A percentile compares a stretch with the other conserved stretches of the same genome.
These are phyloP conservation scores for Apiospora kogelbergensis DNA, from an alignment of 2,329 filamentous ascomycete species.

Conservation along the genomic window DNA sequence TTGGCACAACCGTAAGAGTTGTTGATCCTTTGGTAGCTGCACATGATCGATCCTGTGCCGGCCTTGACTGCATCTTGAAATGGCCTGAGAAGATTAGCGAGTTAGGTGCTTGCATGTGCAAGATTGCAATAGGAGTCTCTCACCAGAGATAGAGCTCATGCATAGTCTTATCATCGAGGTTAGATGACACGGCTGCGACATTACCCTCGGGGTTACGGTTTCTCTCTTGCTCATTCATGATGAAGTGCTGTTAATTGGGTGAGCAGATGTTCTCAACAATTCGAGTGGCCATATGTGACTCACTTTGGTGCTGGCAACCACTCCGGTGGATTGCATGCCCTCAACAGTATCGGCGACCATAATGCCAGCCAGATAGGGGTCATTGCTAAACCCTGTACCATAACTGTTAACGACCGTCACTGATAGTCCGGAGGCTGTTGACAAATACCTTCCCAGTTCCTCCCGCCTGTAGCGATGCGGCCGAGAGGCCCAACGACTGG, in stretches of 20 bases:
- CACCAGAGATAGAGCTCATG: slow-evolving; percentile 66
- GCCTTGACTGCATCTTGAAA: slow-evolving; percentile 68
- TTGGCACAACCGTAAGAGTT: slow-evolving; percentile 72
- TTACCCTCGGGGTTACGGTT: slow-evolving; percentile 62
- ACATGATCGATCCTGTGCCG: slow-evolving; percentile 58
- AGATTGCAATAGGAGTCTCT: too few species aligned
- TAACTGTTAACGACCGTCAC: background rate
- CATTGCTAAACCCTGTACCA: slow-evolving; percentile 38
- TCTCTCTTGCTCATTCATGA: slow-evolving; percentile 75
- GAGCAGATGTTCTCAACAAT: background rate
- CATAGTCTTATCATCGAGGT: slow-evolving; percentile 61
- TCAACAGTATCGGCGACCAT: slow-evolving; percentile 54
- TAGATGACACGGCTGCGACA: slow-evolving; percentile 52
- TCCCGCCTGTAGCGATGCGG: slow-evolving; percentile 58
- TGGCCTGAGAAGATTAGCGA: slow-evolving; percentile 44
- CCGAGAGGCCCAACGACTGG: slow-evolving; percentile 71
- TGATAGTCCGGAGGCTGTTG: background rate
- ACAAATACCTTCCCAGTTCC: slow-evolving; percentile 61
- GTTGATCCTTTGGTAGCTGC: slow-evolving; percentile 70
- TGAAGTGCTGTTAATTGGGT: slow-evolving; percentile 48
- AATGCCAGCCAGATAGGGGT: slow-evolving; percentile 60
- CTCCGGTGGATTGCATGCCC: slow-evolving; percentile 68
- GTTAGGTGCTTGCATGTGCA: accelerated
- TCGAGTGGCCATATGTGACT: background rate
- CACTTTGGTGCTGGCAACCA: slow-evolving; percentile 65